phyloP scores from a whole-genome alignment of 352 stramenopile species.

The Globisporangium heterothallicum region DNA sequence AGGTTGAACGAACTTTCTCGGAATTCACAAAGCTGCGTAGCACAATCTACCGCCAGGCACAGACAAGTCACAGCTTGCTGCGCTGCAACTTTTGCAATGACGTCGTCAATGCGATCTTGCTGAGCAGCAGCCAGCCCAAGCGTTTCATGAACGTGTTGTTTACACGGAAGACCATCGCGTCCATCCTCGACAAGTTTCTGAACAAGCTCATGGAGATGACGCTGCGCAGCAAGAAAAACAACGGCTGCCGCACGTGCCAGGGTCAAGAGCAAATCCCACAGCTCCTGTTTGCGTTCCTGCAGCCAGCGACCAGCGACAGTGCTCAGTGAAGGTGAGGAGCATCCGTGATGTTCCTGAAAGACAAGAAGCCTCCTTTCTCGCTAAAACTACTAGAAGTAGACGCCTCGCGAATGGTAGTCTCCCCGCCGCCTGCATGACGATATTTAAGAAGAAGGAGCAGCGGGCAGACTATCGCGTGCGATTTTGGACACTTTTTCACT shows the following conservation, averaged over 20 bases:
- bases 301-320: not conserved
- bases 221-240: constrained; percentile 7
- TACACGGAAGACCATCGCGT: not conserved
- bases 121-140: constrained; percentile 3
- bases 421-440: not conserved
- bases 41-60: constrained; percentile 1
- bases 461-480: not conserved
- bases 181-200: not conserved
- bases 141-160: constrained; percentile 7
- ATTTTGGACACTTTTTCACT: not conserved
- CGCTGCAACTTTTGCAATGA: constrained; percentile 6
- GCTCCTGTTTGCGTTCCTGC: constrained; percentile 9
- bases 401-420: not conserved
- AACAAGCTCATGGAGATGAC: not conserved
- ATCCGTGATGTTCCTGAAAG: too few species aligned
- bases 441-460: not conserved
- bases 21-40: constrained; percentile 8
- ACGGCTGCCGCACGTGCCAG: constrained; percentile 4
- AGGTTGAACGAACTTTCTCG: constrained; percentile 3
- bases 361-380: not conserved
- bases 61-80: constrained; percentile 3
- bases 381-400: not conserved
- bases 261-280: constrained; percentile 7
- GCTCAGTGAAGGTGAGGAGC: too few species aligned
- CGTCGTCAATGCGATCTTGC: constrained; percentile 3